Evolutionary conservation across 2,329 filamentous ascomycete species (phyloP).

Genomic region (Monilinia vaccinii-corymbosi): DNA sequence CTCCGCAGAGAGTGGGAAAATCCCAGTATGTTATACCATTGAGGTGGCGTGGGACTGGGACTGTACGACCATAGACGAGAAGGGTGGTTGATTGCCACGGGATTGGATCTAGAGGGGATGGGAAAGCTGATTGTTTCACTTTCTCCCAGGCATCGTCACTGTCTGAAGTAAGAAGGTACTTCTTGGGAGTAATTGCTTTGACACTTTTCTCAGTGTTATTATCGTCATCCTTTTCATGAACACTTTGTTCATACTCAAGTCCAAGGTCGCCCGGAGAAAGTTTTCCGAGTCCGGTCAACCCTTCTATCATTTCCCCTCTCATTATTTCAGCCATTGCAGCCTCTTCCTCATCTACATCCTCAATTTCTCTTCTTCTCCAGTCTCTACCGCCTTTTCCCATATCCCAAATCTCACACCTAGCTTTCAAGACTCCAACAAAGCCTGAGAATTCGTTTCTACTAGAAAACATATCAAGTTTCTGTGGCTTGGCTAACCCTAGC

Average conservation of each 20-base stretch:
- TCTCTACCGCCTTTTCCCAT: slow-evolving; percentile 63
- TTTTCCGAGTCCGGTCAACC: slow-evolving; percentile 13
- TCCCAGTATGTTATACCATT: slow-evolving; percentile 54
- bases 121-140: slow-evolving; percentile 18
- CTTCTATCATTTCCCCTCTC: slow-evolving; percentile 26
- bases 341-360: slow-evolving; percentile 24
- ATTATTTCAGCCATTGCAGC: slow-evolving; percentile 28
- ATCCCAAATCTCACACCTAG: slow-evolving; percentile 75
- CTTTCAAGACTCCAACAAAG: slow-evolving; percentile 68
- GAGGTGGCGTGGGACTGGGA: slow-evolving; percentile 49
- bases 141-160: slow-evolving; percentile 21
- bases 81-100: slow-evolving; percentile 38
- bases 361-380: slow-evolving; percentile 52
- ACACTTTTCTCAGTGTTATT: slow-evolving; percentile 7
- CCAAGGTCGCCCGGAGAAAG: slow-evolving; percentile 6
- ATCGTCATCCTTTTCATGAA: background rate
- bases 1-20: slow-evolving; percentile 58
- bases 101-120: slow-evolving; percentile 20
- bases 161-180: slow-evolving; percentile 22
- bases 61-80: slow-evolving; percentile 52
- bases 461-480: slow-evolving; percentile 34
- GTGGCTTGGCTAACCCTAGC: slow-evolving; percentile 35
- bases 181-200: slow-evolving; percentile 18
- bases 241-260: slow-evolving; percentile 3
- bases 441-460: slow-evolving; percentile 63